These are phyloP conservation scores for Pichia eremophila DNA, from an alignment of 805 yeast species.

Conservation along the genomic window DNA sequence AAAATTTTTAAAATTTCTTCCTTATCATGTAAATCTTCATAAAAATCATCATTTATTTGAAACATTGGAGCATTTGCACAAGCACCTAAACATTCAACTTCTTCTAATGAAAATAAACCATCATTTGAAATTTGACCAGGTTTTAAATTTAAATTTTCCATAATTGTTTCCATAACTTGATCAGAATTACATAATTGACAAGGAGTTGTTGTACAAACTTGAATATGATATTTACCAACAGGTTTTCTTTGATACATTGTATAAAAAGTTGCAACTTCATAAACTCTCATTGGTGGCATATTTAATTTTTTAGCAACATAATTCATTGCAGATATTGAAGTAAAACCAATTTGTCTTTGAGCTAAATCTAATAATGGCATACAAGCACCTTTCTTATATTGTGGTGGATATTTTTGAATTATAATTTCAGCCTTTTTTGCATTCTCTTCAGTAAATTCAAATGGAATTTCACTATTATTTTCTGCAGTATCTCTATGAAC, in stretches of 20 bases:
- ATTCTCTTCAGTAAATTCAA: slow-evolving; percentile 64
- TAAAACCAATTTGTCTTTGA: slow-evolving; percentile 80
- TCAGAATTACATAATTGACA: slow-evolving; percentile 81
- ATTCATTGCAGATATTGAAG: slow-evolving; percentile 82
- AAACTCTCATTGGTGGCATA: slow-evolving; percentile 91
- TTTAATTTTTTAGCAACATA: slow-evolving; percentile 76
- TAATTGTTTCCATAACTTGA: slow-evolving; percentile 63
- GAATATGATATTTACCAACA: slow-evolving; percentile 75
- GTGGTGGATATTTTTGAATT: slow-evolving; percentile 73
- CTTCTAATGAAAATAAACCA: slow-evolving; percentile 69
- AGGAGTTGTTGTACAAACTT: slow-evolving; percentile 85
- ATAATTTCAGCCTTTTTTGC: slow-evolving; percentile 59
- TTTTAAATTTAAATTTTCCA: slow-evolving; percentile 47
- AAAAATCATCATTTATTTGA: slow-evolving; percentile 74
- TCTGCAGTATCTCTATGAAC: slow-evolving; percentile 67
- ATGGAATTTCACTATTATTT: slow-evolving; percentile 59
- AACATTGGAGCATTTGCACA: slow-evolving; percentile 89
- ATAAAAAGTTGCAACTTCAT: slow-evolving; percentile 86
- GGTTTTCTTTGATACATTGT: slow-evolving; percentile 86
- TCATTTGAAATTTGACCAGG: slow-evolving; percentile 76
- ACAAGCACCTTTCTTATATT: slow-evolving; percentile 78
- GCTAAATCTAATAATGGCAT: slow-evolving; percentile 85
- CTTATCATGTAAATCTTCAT: slow-evolving; percentile 64
- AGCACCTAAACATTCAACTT: slow-evolving; percentile 87
- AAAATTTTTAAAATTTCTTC: slow-evolving; percentile 54